Evolutionary conservation across 345 rosid species (phyloP).

Genomic region (Isatis tinctoria): DNA sequence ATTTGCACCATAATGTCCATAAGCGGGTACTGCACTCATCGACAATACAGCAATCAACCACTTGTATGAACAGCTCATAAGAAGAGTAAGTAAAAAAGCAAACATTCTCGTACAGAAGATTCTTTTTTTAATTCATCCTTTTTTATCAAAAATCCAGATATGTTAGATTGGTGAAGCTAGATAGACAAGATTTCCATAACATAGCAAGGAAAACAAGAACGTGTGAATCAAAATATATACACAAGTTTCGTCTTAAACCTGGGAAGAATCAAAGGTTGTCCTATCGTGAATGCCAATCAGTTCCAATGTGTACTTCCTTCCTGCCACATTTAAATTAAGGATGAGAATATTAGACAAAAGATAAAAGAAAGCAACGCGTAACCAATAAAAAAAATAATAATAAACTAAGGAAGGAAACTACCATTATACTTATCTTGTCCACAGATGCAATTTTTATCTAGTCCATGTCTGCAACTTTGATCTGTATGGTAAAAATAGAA

Average conservation of each 20-base stretch:
- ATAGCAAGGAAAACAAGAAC: conserved; percentile 1
- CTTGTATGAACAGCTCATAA: neutral
- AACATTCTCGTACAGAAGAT: neutral
- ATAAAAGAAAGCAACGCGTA: neutral
- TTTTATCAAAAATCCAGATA: neutral
- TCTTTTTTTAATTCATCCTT: neutral
- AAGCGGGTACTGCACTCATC: conserved; percentile 58
- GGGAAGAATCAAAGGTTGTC: conserved; percentile 63
- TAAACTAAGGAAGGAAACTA: conserved; percentile 26
- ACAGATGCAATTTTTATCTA: conserved; percentile 81
- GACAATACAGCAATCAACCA: conserved; percentile 6
- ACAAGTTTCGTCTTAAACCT: conserved; percentile 47
- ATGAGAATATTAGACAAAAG: conserved; percentile 8
- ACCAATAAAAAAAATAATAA: neutral
- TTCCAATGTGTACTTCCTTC: conserved; percentile 62
- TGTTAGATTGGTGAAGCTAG: conserved; percentile 6
- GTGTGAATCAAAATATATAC: neutral
- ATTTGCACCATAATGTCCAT: conserved; percentile 71
- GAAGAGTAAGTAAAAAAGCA: neutral
- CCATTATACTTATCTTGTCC: conserved; percentile 85
- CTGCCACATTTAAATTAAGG: conserved; percentile 41
- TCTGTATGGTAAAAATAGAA: conserved; percentile 45
- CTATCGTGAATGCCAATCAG: conserved; percentile 72
- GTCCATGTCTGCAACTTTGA: conserved; percentile 83
- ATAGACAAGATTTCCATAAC: conserved; percentile 1